Base-by-base conservation (phyloP, 75 land plant genomes). In the Larix kaempferi region DNA sequence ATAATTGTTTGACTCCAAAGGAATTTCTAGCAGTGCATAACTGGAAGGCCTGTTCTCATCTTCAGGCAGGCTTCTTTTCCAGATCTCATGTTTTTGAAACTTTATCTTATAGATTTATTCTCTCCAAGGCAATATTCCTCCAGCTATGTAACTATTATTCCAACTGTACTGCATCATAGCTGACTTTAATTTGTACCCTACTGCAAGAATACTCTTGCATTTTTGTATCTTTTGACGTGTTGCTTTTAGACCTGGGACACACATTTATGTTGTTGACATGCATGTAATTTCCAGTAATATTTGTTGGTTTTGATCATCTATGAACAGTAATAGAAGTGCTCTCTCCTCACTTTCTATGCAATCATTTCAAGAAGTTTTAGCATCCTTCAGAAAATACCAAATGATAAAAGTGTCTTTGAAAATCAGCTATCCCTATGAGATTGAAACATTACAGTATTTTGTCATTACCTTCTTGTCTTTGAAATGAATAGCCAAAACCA, bases 401-500 rank as follows among this genome's bases (percentile, higher is more conserved):
- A 69, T 37, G 13, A 39, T 39, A 16, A 37, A 69, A 69, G 2
- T 21, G 22, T 41, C n/a, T 69, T 37, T 69, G n/a, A 19, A n/a
- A 21, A n/a, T 69, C 69, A 65, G 39, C 29, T 65, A 10, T 65
- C 69, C 69, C 33, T 13, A 63, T 27, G 29, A 65, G 8, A 65
- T 25, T 2, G 35, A 8, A 65, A 65, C 16, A 65, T 16, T 15
- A 4, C 8, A 49, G 2, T 33, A 33, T 65, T 65, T 69, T 21
- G 11, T 21, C 57, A 55, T 73, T 52, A 73, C 75, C 75, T 73
- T 73, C 33, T 56, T 55, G 12, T 27, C 75, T 73, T 56, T 55
- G 12, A 73, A 73, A 55, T 55, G 29, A 5, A 73, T 27, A 26
- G 58, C 15, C 27, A 73, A 56, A 73, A 25, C 75, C 39, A 73